A percentile compares a stretch with the other conserved stretches of the same genome.
phyloP scores from a whole-genome alignment of 2,329 filamentous ascomycete genomes.

The Cercospora sojina region DNA sequence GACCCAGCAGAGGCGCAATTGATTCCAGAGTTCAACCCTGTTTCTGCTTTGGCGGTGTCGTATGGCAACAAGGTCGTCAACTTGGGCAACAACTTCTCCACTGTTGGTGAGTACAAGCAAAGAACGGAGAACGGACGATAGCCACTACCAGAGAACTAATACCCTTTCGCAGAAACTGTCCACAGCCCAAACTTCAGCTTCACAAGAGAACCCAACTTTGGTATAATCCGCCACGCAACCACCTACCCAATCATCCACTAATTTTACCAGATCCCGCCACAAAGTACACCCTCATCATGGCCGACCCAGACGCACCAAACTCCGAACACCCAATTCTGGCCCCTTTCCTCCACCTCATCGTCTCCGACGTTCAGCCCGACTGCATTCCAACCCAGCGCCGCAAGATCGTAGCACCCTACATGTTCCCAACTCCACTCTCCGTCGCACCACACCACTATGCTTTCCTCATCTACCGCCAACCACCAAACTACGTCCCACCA shows the following conservation, averaged over 20 bases:
- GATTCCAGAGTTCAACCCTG: slow-evolving; percentile 26
- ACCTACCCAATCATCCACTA: not conserved
- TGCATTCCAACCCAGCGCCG: slow-evolving; percentile 26
- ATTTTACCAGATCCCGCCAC: slow-evolving; percentile 18
- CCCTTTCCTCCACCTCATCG: slow-evolving; percentile 26
- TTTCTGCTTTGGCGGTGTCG: slow-evolving; percentile 17
- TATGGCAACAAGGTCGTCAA: slow-evolving; percentile 27
- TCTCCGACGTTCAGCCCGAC: slow-evolving; percentile 28
- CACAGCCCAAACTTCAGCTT: slow-evolving; percentile 26
- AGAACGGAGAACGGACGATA: not conserved
- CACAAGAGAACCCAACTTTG: slow-evolving; percentile 25
- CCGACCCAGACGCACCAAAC: slow-evolving; percentile 31
- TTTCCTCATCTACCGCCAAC: slow-evolving; percentile 31
- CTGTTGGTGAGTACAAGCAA: slow-evolving; percentile 14
- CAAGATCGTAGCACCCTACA: slow-evolving; percentile 23
- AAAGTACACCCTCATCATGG: slow-evolving; percentile 32
- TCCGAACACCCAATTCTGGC: slow-evolving; percentile 20
- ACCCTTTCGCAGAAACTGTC: slow-evolving; percentile 20
- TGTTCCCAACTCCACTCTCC: slow-evolving; percentile 24
- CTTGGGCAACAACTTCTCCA: slow-evolving; percentile 28
- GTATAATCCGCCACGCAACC: not conserved
- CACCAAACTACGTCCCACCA: slow-evolving; percentile 26
- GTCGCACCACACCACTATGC: slow-evolving; percentile 27
- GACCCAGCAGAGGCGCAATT: slow-evolving; percentile 15
- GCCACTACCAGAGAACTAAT: not conserved